These are phyloP conservation scores for Aspergillus nomiae DNA, from an alignment of 2,329 filamentous ascomycete genomes.

Conservation along the genomic window DNA sequence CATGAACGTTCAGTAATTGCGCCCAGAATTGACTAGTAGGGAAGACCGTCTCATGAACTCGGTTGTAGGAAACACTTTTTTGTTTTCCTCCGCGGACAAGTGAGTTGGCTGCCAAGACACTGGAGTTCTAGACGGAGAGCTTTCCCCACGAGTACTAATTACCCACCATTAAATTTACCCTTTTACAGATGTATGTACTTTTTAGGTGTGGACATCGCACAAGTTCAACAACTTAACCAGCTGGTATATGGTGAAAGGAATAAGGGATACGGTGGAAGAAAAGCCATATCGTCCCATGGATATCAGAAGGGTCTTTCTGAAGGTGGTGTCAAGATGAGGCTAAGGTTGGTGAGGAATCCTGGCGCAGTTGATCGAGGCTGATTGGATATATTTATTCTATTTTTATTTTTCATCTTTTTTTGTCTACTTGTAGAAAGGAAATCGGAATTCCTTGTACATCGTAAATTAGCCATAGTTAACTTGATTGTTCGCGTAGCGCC, in stretches of 20 bases:
- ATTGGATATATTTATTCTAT: background rate
- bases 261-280: background rate
- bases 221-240: background rate
- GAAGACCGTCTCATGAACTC: background rate
- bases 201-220: background rate
- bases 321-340: background rate
- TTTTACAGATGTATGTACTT: background rate
- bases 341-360: background rate
- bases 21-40: background rate
- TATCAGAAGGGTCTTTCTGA: background rate
- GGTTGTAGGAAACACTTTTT: background rate
- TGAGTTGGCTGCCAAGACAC: constrained; percentile 10
- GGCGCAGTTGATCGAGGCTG: background rate
- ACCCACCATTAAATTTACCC: background rate
- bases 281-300: background rate
- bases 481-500: background rate
- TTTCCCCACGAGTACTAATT: background rate
- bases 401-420: background rate
- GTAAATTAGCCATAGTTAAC: background rate
- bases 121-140: background rate
- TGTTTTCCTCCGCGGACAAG: background rate
- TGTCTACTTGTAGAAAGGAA: background rate
- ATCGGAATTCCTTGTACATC: background rate
- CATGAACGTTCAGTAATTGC: constrained; percentile 13
- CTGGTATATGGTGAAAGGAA: background rate